Percentiles rank a stretch among this genome's conserved stretches.
Evolutionary conservation across 805 yeast genomes (phyloP).

Genomic region (Saccharomycopsis olivae): DNA sequence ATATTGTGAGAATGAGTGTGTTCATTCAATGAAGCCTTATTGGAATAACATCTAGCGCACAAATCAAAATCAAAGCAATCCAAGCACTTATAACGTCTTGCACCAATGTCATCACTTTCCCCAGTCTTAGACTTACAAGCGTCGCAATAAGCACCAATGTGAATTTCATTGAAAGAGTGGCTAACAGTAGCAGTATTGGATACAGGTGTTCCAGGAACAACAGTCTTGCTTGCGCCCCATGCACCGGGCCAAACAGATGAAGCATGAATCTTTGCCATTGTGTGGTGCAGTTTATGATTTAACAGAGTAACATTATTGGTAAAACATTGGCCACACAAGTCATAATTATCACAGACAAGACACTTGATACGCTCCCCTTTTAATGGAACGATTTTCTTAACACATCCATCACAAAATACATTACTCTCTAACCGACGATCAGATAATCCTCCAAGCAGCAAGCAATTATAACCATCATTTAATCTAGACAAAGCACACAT

Average conservation of each 20-base stretch:
- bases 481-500: background rate
- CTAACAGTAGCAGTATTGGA: no score
- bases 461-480: no score
- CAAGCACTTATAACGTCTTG: conserved; percentile 37
- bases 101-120: conserved; percentile 19
- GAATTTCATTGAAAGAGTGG: background rate
- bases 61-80: conserved; percentile 29
- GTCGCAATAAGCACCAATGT: background rate
- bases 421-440: background rate
- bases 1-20: background rate
- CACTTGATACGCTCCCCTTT: conserved; percentile 38
- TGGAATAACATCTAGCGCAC: background rate
- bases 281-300: background rate
- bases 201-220: background rate
- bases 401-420: background rate
- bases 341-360: conserved; percentile 37
- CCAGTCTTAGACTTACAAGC: background rate
- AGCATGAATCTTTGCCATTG: background rate
- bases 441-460: no score
- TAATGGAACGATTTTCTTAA: conserved; percentile 15
- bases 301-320: conserved; percentile 8
- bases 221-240: no score
- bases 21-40: background rate
- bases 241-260: no score
- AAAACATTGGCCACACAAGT: conserved; percentile 33